Percentiles rank a stretch among this genome's conserved stretches.
phyloP scores from a whole-genome alignment of 2,329 filamentous ascomycete species.

The Penicillium hordei region DNA sequence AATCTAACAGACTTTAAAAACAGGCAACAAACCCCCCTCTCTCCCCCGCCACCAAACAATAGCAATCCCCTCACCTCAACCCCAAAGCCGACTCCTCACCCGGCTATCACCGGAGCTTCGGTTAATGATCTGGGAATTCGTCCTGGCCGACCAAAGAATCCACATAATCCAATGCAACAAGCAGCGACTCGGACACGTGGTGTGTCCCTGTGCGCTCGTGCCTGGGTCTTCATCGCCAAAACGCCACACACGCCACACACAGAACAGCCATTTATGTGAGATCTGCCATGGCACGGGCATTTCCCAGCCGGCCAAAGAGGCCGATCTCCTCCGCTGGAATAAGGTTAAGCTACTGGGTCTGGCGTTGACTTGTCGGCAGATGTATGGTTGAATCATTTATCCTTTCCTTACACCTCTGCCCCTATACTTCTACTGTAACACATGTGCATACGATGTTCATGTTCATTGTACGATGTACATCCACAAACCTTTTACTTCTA shows the following conservation, averaged over 20 bases:
- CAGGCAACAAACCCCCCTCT: constrained; percentile 34
- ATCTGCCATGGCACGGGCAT: constrained; percentile 35
- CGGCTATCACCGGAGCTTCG: constrained; percentile 39
- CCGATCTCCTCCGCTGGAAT: constrained; percentile 6
- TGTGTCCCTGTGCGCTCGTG: constrained; percentile 25
- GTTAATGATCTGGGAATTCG: constrained; percentile 39
- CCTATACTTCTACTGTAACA: background rate
- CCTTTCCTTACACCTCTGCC: too few relatives aligned
- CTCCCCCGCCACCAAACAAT: constrained; percentile 19
- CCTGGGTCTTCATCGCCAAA: background rate
- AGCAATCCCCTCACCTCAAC: constrained; percentile 20
- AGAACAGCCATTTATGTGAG: constrained; percentile 24
- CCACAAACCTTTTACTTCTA: background rate
- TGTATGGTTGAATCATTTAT: constrained; percentile 23
- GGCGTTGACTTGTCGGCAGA: constrained; percentile 37
- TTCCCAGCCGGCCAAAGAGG: constrained; percentile 29
- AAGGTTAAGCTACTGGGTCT: constrained; percentile 28
- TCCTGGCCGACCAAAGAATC: constrained; percentile 32
- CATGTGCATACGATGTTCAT: background rate
- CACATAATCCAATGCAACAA: constrained; percentile 38
- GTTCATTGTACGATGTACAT: background rate
- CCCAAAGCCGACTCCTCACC: constrained; percentile 30
- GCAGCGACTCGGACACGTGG: constrained; percentile 34
- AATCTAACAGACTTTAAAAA: constrained; percentile 1
- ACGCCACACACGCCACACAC: background rate